These are phyloP conservation scores for Lactarius indigo DNA, from an alignment of 768 basidiomycete genomes.

Conservation along the genomic window DNA sequence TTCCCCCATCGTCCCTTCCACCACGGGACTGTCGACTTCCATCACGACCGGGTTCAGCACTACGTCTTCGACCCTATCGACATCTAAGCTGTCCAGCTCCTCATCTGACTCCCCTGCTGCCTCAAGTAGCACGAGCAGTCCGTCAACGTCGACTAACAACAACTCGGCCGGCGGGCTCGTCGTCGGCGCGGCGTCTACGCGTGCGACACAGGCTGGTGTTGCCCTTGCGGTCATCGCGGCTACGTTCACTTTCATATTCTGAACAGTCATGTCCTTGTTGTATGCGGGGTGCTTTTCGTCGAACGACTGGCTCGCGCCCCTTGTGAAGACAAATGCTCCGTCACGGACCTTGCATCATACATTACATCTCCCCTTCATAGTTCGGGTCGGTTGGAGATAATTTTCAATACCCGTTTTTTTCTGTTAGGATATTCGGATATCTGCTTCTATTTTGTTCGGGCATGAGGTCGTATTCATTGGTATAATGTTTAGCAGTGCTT, in stretches of 20 bases:
- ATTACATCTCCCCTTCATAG: not conserved
- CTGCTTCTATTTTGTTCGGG: not conserved
- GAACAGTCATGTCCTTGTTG: not conserved
- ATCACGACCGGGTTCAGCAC: not conserved
- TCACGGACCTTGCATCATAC: not conserved
- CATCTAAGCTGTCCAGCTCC: not conserved
- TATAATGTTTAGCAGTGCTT: not conserved
- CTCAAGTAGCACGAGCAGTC: not conserved
- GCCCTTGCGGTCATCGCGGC: slow-evolving; percentile 19
- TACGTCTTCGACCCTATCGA: not conserved
- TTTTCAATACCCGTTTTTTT: slow-evolving; percentile 7
- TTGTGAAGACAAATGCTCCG: not conserved
- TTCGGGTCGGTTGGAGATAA: not conserved
- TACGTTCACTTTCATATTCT: slow-evolving; percentile 20
- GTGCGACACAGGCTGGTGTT: slow-evolving; percentile 7
- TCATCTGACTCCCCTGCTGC: not conserved
- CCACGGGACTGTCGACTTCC: not conserved
- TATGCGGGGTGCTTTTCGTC: not conserved
- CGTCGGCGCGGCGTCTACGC: slow-evolving; percentile 9
- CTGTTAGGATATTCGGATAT: not conserved
- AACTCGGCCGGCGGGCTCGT: not conserved
- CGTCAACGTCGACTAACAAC: not conserved
- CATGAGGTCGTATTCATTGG: not conserved
- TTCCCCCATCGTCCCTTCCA: not conserved
- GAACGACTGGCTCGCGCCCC: not conserved